Conservation (phyloP, 768 basidiomycete species). For the Boletus vermiculosoides region DNA sequence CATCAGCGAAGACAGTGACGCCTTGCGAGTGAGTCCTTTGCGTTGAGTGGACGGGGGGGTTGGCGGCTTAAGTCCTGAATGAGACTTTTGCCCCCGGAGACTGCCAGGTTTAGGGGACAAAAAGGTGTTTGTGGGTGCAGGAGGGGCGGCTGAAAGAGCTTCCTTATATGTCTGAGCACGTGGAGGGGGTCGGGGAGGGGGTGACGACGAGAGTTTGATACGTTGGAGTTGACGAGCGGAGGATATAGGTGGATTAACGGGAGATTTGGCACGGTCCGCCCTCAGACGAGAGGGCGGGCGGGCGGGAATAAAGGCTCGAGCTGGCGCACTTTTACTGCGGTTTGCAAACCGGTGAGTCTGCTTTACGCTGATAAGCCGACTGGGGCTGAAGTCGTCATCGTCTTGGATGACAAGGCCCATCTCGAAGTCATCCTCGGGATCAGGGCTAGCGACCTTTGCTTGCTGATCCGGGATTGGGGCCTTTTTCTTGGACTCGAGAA, state of each 20-base stretch:
- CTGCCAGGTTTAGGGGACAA: slow-evolving; percentile 69
- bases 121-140: slow-evolving; percentile 53
- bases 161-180: slow-evolving; percentile 62
- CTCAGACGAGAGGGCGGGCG: slow-evolving; percentile 66
- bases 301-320: slow-evolving; percentile 44
- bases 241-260: slow-evolving; percentile 65
- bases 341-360: slow-evolving; percentile 44
- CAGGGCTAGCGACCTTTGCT: slow-evolving; percentile 53
- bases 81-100: slow-evolving; percentile 81
- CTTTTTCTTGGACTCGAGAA: slow-evolving; percentile 56
- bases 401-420: slow-evolving; percentile 81
- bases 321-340: slow-evolving; percentile 62
- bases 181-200: slow-evolving; percentile 50
- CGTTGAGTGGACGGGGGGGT: slow-evolving; percentile 64
- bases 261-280: slow-evolving; percentile 69
- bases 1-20: slow-evolving; percentile 73
- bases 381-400: slow-evolving; percentile 79
- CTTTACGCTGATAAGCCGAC: slow-evolving; percentile 56
- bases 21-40: slow-evolving; percentile 64
- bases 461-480: slow-evolving; percentile 53
- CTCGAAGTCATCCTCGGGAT: slow-evolving; percentile 85
- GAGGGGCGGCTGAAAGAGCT: slow-evolving; percentile 50
- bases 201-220: slow-evolving; percentile 67
- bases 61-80: slow-evolving; percentile 75
- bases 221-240: slow-evolving; percentile 68